Conservation (phyloP, 2,329 filamentous ascomycete genomes). For the Byssochlamys sp. region DNA sequence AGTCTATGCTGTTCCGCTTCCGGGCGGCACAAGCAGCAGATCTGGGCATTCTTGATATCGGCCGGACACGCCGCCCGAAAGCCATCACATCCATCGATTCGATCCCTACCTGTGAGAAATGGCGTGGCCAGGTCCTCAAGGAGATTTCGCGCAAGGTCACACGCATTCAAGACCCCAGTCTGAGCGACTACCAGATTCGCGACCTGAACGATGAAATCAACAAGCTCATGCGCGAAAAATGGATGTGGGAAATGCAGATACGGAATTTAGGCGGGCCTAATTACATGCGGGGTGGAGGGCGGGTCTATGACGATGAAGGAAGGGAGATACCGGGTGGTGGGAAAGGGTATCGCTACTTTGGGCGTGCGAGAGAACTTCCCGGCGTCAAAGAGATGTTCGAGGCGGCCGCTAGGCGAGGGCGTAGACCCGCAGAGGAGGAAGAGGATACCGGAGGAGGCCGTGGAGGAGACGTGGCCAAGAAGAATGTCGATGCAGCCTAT, state of each 20-base stretch:
- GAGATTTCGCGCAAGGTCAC: conserved; percentile 95
- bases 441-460: conserved; percentile 50
- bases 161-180: conserved; percentile 78
- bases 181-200: conserved; percentile 95
- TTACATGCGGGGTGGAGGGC: conserved; percentile 70
- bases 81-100: conserved; percentile 76
- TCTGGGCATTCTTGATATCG: conserved; percentile 88
- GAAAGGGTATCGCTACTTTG: conserved; percentile 91
- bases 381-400: conserved; percentile 96
- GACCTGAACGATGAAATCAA: conserved; percentile 99
- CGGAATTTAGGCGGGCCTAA: conserved; percentile 92
- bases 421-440: conserved; percentile 57
- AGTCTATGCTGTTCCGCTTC: conserved; percentile 99
- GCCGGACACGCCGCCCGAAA: conserved; percentile 80
- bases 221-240: conserved; percentile 96
- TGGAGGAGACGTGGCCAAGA: conserved; percentile 38
- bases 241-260: conserved; percentile 98
- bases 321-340: conserved; percentile 62
- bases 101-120: conserved; percentile 87
- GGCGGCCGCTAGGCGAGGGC: conserved; percentile 53
- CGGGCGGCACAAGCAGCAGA: conserved; percentile 93
- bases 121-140: conserved; percentile 93
- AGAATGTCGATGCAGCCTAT: conserved; percentile 82
- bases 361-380: conserved; percentile 75
- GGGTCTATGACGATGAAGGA: conserved; percentile 64